These are phyloP conservation scores for Sphagnum tenellum DNA, from an alignment of 225 moss, liverwort and hornwort species.

Conservation along the genomic window DNA sequence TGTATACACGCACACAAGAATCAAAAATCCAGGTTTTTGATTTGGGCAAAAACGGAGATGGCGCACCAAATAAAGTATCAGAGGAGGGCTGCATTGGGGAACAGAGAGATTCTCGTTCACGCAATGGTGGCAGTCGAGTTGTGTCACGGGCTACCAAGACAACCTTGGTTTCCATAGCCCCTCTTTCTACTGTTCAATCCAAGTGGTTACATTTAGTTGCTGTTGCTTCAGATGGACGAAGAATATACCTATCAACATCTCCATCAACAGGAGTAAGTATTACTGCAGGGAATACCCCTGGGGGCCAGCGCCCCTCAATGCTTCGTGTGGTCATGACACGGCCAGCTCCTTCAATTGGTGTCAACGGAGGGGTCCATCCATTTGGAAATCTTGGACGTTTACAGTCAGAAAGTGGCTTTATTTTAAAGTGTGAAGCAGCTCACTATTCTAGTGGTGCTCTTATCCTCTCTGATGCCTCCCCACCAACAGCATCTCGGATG, in stretches of 20 bases:
- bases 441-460: conserved; percentile 86
- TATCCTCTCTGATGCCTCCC: conserved; percentile 84
- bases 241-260: conserved; percentile 86
- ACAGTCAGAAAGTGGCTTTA: conserved; percentile 62
- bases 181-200: conserved; percentile 76
- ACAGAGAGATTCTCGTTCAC: conserved; percentile 66
- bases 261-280: conserved; percentile 63
- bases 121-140: conserved; percentile 50
- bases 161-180: conserved; percentile 74
- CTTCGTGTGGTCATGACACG: conserved; percentile 91
- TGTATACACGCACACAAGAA: conserved; percentile 93
- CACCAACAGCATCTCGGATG: conserved; percentile 62
- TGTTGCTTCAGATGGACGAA: conserved; percentile 84
- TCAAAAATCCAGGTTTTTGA: conserved; percentile 95
- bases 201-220: conserved; percentile 98
- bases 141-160: conserved; percentile 59
- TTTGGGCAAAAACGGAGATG: conserved; percentile 71
- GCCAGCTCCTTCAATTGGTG: conserved; percentile 74
- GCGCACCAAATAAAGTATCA: conserved; percentile 71
- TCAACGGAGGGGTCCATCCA: conserved; percentile 37
- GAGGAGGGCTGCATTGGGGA: conserved; percentile 96
- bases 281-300: conserved; percentile 36
- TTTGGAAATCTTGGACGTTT: conserved; percentile 44
- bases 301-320: conserved; percentile 69
- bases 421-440: conserved; percentile 88